phyloP scores from a whole-genome alignment of 345 rosid species.

The Orychophragmus violaceus region DNA sequence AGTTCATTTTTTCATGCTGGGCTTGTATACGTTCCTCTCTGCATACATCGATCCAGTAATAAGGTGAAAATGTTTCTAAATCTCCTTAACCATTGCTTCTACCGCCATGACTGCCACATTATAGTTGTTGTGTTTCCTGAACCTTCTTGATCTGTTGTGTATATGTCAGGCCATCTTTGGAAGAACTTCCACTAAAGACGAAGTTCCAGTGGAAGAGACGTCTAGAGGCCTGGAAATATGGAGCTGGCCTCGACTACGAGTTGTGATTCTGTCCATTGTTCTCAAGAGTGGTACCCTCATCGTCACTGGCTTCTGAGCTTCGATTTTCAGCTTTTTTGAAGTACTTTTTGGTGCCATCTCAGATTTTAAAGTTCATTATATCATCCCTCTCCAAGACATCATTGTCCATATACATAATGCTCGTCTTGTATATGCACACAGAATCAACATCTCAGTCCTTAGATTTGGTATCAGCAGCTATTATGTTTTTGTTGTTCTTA shows the following conservation, averaged over 20 bases:
- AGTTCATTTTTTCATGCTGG: constrained; percentile 76
- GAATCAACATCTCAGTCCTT: neutral
- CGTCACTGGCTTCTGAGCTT: neutral
- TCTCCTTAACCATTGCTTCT: neutral
- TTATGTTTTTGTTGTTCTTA: no score
- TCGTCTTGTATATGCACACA: neutral
- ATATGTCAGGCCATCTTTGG: constrained; percentile 47
- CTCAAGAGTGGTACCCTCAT: neutral
- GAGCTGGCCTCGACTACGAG: constrained; percentile 77
- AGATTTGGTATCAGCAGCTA: no score
- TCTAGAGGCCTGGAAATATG: constrained; percentile 88
- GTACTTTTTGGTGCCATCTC: neutral
- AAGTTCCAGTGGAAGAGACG: constrained; percentile 62
- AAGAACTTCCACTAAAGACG: constrained; percentile 44
- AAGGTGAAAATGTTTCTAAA: constrained; percentile 40
- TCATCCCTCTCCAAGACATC: neutral
- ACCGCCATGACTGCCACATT: neutral
- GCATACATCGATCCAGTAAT: constrained; percentile 63
- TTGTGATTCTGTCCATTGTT: constrained; percentile 34
- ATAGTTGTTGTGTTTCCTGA: neutral
- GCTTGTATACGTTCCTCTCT: constrained; percentile 76
- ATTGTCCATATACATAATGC: neutral
- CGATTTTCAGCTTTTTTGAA: neutral
- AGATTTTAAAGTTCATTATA: neutral
- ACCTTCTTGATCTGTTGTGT: neutral